Percentiles rank a stretch among this genome's conserved stretches.
Conservation (phyloP, 441 rosid genomes). For the Syzygium syzygioides region DNA sequence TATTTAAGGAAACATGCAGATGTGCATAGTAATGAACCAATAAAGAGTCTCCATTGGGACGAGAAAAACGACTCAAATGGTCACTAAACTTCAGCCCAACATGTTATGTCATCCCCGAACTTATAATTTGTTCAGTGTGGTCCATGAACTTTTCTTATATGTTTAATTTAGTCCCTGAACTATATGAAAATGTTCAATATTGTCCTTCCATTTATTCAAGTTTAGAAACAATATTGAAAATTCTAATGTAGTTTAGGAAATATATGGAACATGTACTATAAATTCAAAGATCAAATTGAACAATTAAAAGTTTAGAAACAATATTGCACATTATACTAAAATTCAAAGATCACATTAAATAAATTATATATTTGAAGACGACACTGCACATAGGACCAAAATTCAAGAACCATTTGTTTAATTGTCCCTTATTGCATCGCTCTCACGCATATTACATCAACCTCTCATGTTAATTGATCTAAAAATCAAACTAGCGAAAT, state of each 20-base stretch:
- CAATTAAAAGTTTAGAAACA: not conserved
- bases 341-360: not conserved
- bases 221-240: fast-evolving
- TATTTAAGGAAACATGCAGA: not conserved
- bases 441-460: not conserved
- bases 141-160: too few relatives aligned
- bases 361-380: not conserved
- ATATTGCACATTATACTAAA: not conserved
- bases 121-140: too few relatives aligned
- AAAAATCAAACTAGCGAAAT: not conserved
- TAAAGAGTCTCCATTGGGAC: not conserved
- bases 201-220: not conserved
- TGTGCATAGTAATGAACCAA: not conserved
- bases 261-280: not conserved
- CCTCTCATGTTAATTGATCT: not conserved
- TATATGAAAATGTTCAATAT: not conserved
- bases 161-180: not conserved
- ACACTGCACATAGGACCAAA: not conserved
- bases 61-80: fast-evolving
- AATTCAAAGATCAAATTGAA: not conserved
- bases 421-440: not conserved
- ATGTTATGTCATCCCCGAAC: not conserved
- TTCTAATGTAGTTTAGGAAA: not conserved
- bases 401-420: too few relatives aligned
- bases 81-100: not conserved